Evolutionary conservation across 495 filamentous ascomycete genomes (phyloP).

Genomic region (Wilcoxina mikolae): DNA sequence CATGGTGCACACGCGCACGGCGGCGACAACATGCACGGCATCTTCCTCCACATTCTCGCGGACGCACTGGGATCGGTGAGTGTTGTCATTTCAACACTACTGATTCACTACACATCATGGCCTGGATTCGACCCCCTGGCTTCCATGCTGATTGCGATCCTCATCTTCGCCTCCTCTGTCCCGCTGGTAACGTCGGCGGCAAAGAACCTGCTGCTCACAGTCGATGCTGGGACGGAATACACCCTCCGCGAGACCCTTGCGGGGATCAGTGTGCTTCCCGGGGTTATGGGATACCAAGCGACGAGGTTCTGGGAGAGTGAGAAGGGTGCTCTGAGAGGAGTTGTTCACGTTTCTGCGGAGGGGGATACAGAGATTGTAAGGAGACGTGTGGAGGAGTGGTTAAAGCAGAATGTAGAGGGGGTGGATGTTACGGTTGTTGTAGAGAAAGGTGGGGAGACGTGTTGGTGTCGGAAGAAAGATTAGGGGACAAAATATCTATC

Average conservation of each 20-base stretch:
- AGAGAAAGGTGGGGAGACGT: slow-evolving; percentile 63
- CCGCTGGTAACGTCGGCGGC: slow-evolving; percentile 79
- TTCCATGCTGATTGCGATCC: slow-evolving; percentile 79
- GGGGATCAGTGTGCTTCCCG: slow-evolving; percentile 65
- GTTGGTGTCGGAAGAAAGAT: slow-evolving; percentile 50
- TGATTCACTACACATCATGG: slow-evolving; percentile 78
- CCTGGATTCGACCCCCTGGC: slow-evolving; percentile 90
- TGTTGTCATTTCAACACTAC: slow-evolving; percentile 78
- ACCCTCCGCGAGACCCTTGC: slow-evolving; percentile 69
- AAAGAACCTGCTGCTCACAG: slow-evolving; percentile 60
- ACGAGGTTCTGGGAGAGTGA: slow-evolving; percentile 84
- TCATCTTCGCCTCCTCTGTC: slow-evolving; percentile 79
- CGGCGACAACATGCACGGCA: slow-evolving; percentile 92
- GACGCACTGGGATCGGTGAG: slow-evolving; percentile 90
- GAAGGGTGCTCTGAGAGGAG: slow-evolving; percentile 47
- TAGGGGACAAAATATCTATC: neutral
- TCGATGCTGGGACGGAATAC: slow-evolving; percentile 80
- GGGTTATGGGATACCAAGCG: slow-evolving; percentile 71
- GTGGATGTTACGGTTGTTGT: slow-evolving; percentile 59
- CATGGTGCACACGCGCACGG: slow-evolving; percentile 18
- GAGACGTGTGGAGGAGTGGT: slow-evolving; percentile 44
- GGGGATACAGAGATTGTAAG: slow-evolving; percentile 65
- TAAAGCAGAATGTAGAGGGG: slow-evolving; percentile 41
- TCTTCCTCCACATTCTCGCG: slow-evolving; percentile 88
- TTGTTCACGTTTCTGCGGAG: slow-evolving; percentile 67